A percentile compares a stretch with the other conserved stretches of the same genome.
These are phyloP conservation scores for Russula sp. DNA, from an alignment of 768 basidiomycete species.

Conservation along the genomic window DNA sequence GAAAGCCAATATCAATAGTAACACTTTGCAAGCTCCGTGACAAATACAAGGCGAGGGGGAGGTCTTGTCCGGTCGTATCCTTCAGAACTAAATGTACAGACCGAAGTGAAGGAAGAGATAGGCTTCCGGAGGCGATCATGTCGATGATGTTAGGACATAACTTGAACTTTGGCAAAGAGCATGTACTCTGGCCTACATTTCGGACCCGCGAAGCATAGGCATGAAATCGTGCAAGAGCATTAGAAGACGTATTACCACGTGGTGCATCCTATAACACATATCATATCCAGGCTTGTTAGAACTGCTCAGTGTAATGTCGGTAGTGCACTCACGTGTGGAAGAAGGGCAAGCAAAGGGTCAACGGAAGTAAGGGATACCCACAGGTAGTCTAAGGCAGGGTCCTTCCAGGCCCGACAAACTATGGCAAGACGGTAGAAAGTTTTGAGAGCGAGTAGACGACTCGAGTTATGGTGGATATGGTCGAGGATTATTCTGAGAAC, in stretches of 20 bases:
- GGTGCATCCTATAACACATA: background rate
- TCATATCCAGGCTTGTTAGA: background rate
- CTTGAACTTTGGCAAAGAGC: background rate
- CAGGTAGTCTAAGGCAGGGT: slow-evolving; percentile 20
- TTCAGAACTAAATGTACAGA: slow-evolving; percentile 13
- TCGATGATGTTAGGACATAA: background rate
- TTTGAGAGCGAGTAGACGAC: slow-evolving; percentile 5
- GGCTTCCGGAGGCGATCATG: background rate
- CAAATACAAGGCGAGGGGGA: slow-evolving; percentile 17
- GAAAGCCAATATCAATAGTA: slow-evolving; percentile 18
- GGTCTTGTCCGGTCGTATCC: slow-evolving; percentile 8
- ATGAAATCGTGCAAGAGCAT: slow-evolving; percentile 8
- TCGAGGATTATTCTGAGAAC: slow-evolving; percentile 20
- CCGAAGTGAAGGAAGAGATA: slow-evolving; percentile 16
- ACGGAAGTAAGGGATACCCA: slow-evolving; percentile 20
- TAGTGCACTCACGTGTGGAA: slow-evolving; percentile 12
- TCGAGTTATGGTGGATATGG: slow-evolving; percentile 14
- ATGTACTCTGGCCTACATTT: slow-evolving; percentile 13
- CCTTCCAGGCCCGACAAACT: slow-evolving; percentile 22
- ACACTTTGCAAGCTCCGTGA: slow-evolving; percentile 11
- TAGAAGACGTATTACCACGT: background rate
- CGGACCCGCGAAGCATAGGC: slow-evolving; percentile 21
- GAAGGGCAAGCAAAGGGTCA: slow-evolving; percentile 20
- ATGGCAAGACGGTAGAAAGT: slow-evolving; percentile 19
- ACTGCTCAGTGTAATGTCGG: background rate